Conservation (phyloP, 805 yeast species). For the Ogataea paradorogensis region DNA sequence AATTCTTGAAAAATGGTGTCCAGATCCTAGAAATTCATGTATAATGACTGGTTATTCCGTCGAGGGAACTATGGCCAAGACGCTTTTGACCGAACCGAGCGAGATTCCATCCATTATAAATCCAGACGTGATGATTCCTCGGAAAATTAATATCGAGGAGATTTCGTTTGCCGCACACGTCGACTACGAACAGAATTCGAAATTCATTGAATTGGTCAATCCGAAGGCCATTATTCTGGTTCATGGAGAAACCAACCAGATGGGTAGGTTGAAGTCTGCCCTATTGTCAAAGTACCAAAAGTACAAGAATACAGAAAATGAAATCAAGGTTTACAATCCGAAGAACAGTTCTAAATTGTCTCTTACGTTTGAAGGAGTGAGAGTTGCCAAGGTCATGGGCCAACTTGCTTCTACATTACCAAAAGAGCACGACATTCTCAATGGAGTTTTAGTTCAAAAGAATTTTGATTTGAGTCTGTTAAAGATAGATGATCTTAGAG, state of each 20-base stretch:
- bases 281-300: constrained; percentile 79
- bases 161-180: constrained; percentile 99
- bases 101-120: constrained; percentile 83
- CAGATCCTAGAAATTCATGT: constrained; percentile 86
- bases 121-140: constrained; percentile 80
- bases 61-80: constrained; percentile 97
- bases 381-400: constrained; percentile 72
- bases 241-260: constrained; percentile 97
- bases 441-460: constrained; percentile 87
- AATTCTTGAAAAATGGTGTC: constrained; percentile 93
- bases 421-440: constrained; percentile 42
- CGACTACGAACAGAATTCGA: constrained; percentile 89
- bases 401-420: constrained; percentile 46
- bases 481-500: constrained; percentile 83
- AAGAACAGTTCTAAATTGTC: constrained; percentile 79
- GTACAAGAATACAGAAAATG: constrained; percentile 80
- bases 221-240: constrained; percentile 87
- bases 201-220: constrained; percentile 82
- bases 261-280: constrained; percentile 96
- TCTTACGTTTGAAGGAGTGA: constrained; percentile 76
- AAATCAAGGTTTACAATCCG: constrained; percentile 89
- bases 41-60: constrained; percentile 95
- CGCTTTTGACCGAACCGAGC: constrained; percentile 79
- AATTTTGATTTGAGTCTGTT: constrained; percentile 84
- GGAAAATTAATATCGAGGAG: constrained; percentile 85